phyloP scores from a whole-genome alignment of 192 early-diverging fungal species.

The Rhizoclosmatium globosum region DNA sequence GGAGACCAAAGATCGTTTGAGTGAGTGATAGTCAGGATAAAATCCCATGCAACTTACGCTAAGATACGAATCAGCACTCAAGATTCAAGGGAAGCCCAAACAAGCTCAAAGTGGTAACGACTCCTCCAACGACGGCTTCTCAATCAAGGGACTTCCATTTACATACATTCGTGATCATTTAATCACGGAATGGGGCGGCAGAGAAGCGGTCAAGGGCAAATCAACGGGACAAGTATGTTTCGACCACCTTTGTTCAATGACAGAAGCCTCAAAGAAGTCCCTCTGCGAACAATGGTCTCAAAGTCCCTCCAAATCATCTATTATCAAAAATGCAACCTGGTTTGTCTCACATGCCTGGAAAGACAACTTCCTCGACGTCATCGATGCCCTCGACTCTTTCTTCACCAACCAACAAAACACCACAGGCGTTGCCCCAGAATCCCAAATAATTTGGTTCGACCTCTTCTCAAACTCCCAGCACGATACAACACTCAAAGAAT shows the following conservation, averaged over 20 bases:
- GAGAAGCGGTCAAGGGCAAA: constrained; percentile 3
- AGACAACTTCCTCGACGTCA: constrained; percentile 40
- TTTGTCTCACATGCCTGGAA: constrained; percentile 48
- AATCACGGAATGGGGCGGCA: constrained; percentile 19
- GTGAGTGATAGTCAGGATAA: too few species aligned
- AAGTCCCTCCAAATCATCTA: not conserved
- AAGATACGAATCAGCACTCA: too few species aligned
- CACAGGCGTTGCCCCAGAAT: not conserved
- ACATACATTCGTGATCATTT: constrained; percentile 29
- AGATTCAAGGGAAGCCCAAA: too few species aligned
- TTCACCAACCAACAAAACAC: constrained; percentile 1
- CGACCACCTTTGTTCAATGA: constrained; percentile 19
- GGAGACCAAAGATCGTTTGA: too few species aligned
- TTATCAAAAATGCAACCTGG: constrained; percentile 14
- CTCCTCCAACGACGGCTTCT: too few species aligned
- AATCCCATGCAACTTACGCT: too few species aligned
- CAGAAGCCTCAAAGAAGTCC: constrained; percentile 5
- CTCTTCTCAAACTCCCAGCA: constrained; percentile 45
- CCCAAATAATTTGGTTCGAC: constrained; percentile 41
- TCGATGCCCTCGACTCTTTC: too few species aligned
- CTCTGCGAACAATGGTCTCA: constrained; percentile 8
- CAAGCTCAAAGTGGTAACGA: too few species aligned
- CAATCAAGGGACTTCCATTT: constrained; percentile 9
- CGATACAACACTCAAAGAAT: too few species aligned
- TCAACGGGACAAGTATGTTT: constrained; percentile 36